These are phyloP conservation scores for Penicillium sp. DNA, from an alignment of 2,329 filamentous ascomycete species.

Conservation along the genomic window DNA sequence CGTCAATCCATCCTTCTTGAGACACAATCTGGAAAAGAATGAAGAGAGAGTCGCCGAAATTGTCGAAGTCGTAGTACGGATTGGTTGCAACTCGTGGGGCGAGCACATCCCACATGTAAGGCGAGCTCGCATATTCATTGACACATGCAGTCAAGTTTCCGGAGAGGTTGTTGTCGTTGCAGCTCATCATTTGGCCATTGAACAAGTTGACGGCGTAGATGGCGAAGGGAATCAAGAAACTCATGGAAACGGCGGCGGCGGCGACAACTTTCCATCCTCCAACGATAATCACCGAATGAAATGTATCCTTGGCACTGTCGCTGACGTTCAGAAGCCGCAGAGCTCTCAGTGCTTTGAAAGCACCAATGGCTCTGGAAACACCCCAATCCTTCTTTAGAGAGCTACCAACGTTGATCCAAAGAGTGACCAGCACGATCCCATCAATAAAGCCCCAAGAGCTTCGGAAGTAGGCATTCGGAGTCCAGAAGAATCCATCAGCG, in stretches of 20 bases:
- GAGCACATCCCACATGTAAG: conserved; percentile 80
- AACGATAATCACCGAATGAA: conserved; percentile 92
- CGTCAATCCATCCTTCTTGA: conserved; percentile 95
- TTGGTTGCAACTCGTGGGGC: conserved; percentile 80
- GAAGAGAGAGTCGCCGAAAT: conserved; percentile 90
- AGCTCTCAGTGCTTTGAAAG: conserved; percentile 94
- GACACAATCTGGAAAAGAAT: conserved; percentile 98
- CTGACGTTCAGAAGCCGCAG: conserved; percentile 90
- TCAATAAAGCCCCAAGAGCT: conserved; percentile 98
- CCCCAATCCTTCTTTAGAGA: conserved; percentile 77
- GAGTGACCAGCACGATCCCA: conserved; percentile 80
- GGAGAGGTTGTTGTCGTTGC: conserved; percentile 69
- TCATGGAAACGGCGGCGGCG: conserved; percentile 88
- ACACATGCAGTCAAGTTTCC: conserved; percentile 67
- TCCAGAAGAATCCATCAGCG: conserved; percentile 93
- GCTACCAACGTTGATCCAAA: conserved; percentile 92
- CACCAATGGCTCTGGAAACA: conserved; percentile 86
- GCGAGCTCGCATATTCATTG: conserved; percentile 73
- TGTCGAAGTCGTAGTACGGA: conserved; percentile 86
- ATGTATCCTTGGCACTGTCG: conserved; percentile 91
- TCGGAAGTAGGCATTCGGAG: conserved; percentile 93
- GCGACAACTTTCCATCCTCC: conserved; percentile 93
- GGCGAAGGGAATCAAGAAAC: conserved; percentile 91
- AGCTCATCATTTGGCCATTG: conserved; percentile 72
- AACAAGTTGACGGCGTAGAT: conserved; percentile 95